phyloP scores from a whole-genome alignment of 345 rosid genomes.

The Melastoma malabathricum region DNA sequence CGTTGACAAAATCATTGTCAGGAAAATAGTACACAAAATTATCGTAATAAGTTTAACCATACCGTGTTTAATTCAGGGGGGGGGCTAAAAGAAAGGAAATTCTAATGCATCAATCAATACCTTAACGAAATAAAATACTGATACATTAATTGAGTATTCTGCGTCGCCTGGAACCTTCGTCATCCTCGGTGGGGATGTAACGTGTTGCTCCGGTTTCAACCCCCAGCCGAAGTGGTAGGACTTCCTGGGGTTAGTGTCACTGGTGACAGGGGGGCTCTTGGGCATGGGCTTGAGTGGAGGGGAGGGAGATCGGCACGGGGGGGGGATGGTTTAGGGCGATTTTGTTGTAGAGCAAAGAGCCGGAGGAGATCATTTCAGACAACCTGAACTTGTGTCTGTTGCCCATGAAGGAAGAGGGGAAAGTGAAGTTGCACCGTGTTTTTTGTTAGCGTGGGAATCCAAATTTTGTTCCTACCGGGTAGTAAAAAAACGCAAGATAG shows the following conservation, averaged over 20 bases:
- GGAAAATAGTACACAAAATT: too few species aligned
- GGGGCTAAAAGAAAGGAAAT: too few species aligned
- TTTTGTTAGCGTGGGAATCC: too few species aligned
- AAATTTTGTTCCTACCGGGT: too few species aligned
- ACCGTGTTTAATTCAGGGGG: too few species aligned
- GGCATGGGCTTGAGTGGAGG: not conserved
- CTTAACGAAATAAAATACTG: too few species aligned
- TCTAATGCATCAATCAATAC: too few species aligned
- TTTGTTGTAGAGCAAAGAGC: conserved; percentile 50
- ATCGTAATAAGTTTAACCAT: too few species aligned
- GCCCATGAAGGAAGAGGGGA: too few species aligned
- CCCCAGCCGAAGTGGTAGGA: conserved; percentile 52
- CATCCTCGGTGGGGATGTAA: not conserved
- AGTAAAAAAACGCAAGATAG: too few species aligned
- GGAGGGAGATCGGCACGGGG: conserved; percentile 11
- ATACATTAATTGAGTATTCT: not conserved
- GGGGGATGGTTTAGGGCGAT: conserved; percentile 27
- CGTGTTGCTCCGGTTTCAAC: conserved; percentile 7
- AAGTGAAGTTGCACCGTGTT: too few species aligned
- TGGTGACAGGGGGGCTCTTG: not conserved
- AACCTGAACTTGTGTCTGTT: conserved; percentile 47
- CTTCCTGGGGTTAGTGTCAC: conserved; percentile 31
- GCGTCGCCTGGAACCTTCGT: conserved; percentile 8
- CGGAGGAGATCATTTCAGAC: conserved; percentile 9
- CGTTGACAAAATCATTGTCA: too few species aligned